phyloP scores from a whole-genome alignment of 2,329 filamentous ascomycete species.

The Myrmaecium sp. region DNA sequence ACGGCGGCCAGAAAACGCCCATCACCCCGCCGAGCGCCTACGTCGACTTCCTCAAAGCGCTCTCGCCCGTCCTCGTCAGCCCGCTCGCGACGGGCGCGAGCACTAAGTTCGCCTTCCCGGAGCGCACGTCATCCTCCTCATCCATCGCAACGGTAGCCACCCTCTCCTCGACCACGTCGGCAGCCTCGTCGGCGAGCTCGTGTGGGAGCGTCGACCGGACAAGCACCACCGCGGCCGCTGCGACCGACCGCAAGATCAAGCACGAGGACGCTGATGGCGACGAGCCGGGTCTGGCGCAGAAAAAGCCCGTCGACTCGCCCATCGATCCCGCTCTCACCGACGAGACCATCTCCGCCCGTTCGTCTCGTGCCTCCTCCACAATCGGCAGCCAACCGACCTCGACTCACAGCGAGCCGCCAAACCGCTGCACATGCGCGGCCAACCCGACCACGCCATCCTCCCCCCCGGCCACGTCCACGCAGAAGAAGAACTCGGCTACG shows the following conservation, averaged over 20 bases:
- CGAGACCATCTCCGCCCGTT: slow-evolving; percentile 4
- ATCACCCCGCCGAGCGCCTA: slow-evolving; percentile 85
- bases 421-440: too few relatives aligned
- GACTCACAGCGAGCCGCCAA: too few relatives aligned
- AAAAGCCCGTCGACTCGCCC: background rate
- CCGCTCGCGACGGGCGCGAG: slow-evolving; percentile 44
- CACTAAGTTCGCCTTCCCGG: slow-evolving; percentile 31
- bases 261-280: too few relatives aligned
- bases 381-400: slow-evolving; percentile 6
- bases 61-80: slow-evolving; percentile 54
- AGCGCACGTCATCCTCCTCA: slow-evolving; percentile 19
- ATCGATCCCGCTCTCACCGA: background rate
- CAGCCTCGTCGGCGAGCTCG: slow-evolving; percentile 8
- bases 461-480: slow-evolving; percentile 2
- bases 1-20: slow-evolving; percentile 55
- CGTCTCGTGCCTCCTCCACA: slow-evolving; percentile 17
- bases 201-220: too few relatives aligned
- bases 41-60: slow-evolving; percentile 77
- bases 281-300: background rate
- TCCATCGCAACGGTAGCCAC: slow-evolving; percentile 13
- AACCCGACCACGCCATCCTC: slow-evolving; percentile 3
- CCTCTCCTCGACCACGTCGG: slow-evolving; percentile 18
- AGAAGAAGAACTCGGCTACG: slow-evolving; percentile 16
- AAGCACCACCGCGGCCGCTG: slow-evolving; percentile 6
- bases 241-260: slow-evolving; percentile 6